phyloP scores from a whole-genome alignment of 2,329 filamentous ascomycete genomes.

The Orbilia quercus region DNA sequence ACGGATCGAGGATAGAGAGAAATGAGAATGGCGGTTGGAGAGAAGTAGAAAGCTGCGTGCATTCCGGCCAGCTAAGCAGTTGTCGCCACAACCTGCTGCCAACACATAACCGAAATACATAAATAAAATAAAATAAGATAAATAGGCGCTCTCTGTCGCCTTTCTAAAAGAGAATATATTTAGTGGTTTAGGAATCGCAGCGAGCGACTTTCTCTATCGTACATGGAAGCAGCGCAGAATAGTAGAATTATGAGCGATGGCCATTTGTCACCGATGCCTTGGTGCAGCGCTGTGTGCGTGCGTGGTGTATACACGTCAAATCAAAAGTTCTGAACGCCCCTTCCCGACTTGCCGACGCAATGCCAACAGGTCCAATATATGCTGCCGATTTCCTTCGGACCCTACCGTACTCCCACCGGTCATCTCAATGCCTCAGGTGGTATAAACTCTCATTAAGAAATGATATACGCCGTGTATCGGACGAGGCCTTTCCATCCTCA shows the following conservation, averaged over 20 bases:
- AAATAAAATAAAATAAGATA: too few species aligned
- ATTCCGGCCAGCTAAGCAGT: constrained; percentile 43
- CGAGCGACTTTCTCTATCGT: neutral
- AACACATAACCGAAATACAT: constrained; percentile 21
- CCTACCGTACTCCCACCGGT: neutral
- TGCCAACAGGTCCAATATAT: neutral
- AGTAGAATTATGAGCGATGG: neutral
- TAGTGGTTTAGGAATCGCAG: neutral
- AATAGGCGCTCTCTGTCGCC: neutral
- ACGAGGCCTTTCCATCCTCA: too few species aligned
- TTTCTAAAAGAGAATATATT: neutral
- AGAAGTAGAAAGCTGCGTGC: constrained; percentile 7
- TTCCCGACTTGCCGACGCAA: neutral
- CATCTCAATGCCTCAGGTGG: neutral
- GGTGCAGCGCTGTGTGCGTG: neutral
- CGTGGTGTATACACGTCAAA: neutral
- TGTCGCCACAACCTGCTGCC: constrained; percentile 29
- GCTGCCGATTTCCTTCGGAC: neutral
- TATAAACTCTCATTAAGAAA: too few species aligned
- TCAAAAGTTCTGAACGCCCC: neutral
- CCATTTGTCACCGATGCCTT: neutral
- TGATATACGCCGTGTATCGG: too few species aligned
- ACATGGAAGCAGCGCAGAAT: neutral
- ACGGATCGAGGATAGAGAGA: neutral
- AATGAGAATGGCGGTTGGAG: constrained; percentile 1